Evolutionary conservation across 139 green algal genomes (phyloP), one percentile per base, ranked within the genome.

Genomic region (Chlamydomonas eustigma): DNA sequence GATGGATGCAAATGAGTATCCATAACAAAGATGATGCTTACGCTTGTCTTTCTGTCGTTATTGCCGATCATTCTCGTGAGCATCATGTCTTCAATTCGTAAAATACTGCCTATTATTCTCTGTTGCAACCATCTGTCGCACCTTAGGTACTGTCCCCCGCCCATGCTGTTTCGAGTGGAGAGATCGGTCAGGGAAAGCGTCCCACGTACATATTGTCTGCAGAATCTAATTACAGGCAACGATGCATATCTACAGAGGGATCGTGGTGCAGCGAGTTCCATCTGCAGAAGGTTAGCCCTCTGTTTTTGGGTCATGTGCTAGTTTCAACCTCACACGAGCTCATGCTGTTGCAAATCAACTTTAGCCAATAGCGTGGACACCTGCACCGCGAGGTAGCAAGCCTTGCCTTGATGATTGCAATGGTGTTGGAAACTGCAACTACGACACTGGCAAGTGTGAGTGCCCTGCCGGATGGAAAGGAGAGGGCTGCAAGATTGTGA

Each of bases 401-500:
- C 22, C 65, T 12, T 73, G 74, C 63, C 58, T 58, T 58, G 37
- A 52, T 30, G 28, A 69, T n/a, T 80, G 75, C 75, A 75, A 75
- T 28, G 32, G 28, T 39, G 39, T 75, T 12, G 75, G 75, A n/a
- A 71, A 74, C 38, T 80, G 75, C 75, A 80, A 80, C 44, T 44
- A 80, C 37, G 75, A 75, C 33, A 51, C 30, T 24, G 74, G 74
- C 3, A 2, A 37, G 36, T 79, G 74, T 34, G 31, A 74, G 30
- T 79, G 74, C 28, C 28, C 73, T 38, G 73, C 52, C 22, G 73
- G 73, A 32, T 73, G 65, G 65, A 44, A 6, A 63, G 71, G n/a
- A 37, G 8, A 6, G 30, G 67, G 8, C 8, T 66, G 70, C 39
- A 66, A 44, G 70, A 36, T 4, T 28, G 70, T 76, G 38, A 3